A percentile compares a stretch with the other conserved stretches of the same genome.
Conservation (phyloP, 163 green algal species). For the Chlamydomonas reinhardtii region DNA sequence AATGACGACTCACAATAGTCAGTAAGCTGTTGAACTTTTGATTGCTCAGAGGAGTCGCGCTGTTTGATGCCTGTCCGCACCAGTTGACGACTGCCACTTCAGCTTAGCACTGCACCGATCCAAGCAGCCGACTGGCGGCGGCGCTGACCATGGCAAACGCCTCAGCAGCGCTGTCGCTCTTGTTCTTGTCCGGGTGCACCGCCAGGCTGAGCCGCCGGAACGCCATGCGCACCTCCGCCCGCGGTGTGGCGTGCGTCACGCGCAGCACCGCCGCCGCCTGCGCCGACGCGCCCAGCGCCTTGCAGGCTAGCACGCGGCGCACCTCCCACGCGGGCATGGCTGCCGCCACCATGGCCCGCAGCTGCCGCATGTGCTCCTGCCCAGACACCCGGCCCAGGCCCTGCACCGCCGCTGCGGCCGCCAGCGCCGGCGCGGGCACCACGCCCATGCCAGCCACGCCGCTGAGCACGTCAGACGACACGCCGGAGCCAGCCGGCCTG, state of each 20-base stretch:
- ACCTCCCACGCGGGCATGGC: slow-evolving; percentile 39
- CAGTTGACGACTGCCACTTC: too few species aligned
- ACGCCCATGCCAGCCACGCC: neutral
- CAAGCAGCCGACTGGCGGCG: slow-evolving; percentile 20
- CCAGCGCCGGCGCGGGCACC: neutral
- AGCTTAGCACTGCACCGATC: neutral
- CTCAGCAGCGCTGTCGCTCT: slow-evolving; percentile 3
- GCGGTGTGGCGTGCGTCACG: neutral
- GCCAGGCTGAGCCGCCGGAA: slow-evolving; percentile 39
- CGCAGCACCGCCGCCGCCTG: slow-evolving; percentile 39
- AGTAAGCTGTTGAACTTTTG: too few species aligned
- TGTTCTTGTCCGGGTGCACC: slow-evolving; percentile 51
- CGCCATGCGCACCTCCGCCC: slow-evolving; percentile 2
- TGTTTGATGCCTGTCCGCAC: too few species aligned
- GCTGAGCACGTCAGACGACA: too few species aligned
- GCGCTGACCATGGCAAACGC: slow-evolving; percentile 31
- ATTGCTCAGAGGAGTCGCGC: too few species aligned
- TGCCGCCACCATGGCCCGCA: slow-evolving; percentile 1
- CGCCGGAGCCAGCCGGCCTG: too few species aligned
- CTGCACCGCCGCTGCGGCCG: neutral
- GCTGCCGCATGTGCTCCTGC: slow-evolving; percentile 13
- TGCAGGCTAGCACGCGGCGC: slow-evolving; percentile 34
- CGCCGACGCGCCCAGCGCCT: neutral
- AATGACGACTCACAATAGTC: too few species aligned
- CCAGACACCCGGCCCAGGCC: neutral